Percentiles rank a stretch among this genome's conserved stretches.
Conservation (phyloP, 345 rosid species). For the Bretschneidera sinensis region DNA sequence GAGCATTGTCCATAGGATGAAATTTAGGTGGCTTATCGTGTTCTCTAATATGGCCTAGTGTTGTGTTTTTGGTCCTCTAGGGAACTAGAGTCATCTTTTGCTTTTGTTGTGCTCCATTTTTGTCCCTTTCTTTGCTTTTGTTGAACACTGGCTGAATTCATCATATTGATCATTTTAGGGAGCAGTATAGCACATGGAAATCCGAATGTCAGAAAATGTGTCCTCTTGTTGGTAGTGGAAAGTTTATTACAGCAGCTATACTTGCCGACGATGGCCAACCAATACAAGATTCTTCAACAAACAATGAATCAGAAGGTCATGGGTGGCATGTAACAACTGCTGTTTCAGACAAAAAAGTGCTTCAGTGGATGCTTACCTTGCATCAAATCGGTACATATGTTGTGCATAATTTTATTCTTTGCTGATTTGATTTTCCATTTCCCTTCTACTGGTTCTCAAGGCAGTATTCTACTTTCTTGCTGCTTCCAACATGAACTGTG, state of each 20-base stretch:
- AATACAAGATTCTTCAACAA: constrained; percentile 33
- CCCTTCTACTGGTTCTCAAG: background rate
- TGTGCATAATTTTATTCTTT: constrained; percentile 13
- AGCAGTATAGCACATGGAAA: constrained; percentile 71
- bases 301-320: constrained; percentile 23
- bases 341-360: constrained; percentile 56
- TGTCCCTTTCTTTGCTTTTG: background rate
- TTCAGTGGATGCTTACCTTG: constrained; percentile 75
- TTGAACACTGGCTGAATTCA: constrained; percentile 16
- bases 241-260: constrained; percentile 53
- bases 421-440: constrained; percentile 2
- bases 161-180: constrained; percentile 44
- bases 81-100: background rate
- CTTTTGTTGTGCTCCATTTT: background rate
- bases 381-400: constrained; percentile 78
- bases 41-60: constrained; percentile 1
- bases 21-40: background rate
- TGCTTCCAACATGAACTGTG: background rate
- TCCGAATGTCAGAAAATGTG: constrained; percentile 71
- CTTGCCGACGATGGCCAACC: constrained; percentile 61
- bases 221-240: constrained; percentile 82
- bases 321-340: constrained; percentile 33
- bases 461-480: background rate
- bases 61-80: constrained; percentile 5
- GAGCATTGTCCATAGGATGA: background rate